phyloP scores from a whole-genome alignment of 2,329 filamentous ascomycete species.

The Fusarium ramigenum region DNA sequence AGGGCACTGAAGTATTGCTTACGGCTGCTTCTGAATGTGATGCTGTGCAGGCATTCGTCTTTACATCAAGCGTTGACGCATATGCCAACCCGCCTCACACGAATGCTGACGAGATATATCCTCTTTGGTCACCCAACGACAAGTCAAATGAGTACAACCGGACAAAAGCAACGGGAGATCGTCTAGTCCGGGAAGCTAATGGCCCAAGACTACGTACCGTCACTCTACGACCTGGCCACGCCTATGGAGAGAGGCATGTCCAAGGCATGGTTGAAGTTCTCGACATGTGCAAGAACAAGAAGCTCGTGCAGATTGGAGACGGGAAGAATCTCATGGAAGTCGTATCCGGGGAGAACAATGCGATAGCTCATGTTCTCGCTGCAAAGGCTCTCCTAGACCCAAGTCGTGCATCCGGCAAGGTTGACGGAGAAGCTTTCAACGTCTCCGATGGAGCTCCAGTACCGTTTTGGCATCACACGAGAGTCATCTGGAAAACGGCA shows the following conservation, averaged over 20 bases:
- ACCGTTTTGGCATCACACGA: slow-evolving; percentile 46
- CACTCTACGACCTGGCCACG: slow-evolving; percentile 41
- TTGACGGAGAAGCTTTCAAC: slow-evolving; percentile 50
- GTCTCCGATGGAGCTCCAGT: slow-evolving; percentile 47
- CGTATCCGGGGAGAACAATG: slow-evolving; percentile 42
- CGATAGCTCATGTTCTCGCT: slow-evolving; percentile 40
- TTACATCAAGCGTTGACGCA: slow-evolving; percentile 45
- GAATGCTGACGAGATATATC: slow-evolving; percentile 38
- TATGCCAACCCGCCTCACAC: slow-evolving; percentile 41
- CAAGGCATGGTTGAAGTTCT: slow-evolving; percentile 43
- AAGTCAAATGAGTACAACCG: slow-evolving; percentile 41
- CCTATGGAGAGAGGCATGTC: slow-evolving; percentile 48
- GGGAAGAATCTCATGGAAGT: slow-evolving; percentile 43
- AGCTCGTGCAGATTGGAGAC: slow-evolving; percentile 41
- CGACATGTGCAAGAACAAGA: slow-evolving; percentile 50
- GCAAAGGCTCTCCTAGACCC: slow-evolving; percentile 42
- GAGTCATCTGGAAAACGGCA: slow-evolving; percentile 37
- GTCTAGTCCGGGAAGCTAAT: slow-evolving; percentile 44
- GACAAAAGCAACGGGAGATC: slow-evolving; percentile 48
- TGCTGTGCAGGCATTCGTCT: slow-evolving; percentile 44
- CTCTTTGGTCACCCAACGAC: slow-evolving; percentile 35
- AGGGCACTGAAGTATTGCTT: slow-evolving; percentile 45
- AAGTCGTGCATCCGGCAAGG: slow-evolving; percentile 6
- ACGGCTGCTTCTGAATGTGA: slow-evolving; percentile 28
- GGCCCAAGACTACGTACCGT: slow-evolving; percentile 38